A percentile compares a stretch with the other conserved stretches of the same genome.
Evolutionary conservation across 192 early-diverging fungal genomes (phyloP).

Genomic region (Physocladia obscura): DNA sequence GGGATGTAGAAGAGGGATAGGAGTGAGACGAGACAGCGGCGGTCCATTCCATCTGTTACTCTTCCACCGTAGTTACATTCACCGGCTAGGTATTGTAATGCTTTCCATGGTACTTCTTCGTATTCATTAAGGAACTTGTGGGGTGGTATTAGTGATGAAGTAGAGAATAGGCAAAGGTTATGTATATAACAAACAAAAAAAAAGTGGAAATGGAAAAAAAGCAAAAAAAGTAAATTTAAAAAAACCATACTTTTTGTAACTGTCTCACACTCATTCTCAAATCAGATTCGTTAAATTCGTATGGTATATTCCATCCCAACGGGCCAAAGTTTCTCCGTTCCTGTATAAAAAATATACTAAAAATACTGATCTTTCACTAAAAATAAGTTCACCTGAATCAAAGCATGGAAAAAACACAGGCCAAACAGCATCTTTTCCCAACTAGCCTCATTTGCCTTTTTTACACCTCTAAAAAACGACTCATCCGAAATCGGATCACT

Average conservation of each 20-base stretch:
- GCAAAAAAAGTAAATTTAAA: neutral
- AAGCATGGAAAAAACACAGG: constrained; percentile 62
- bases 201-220: neutral
- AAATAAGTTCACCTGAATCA: constrained; percentile 45
- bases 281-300: constrained; percentile 67
- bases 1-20: constrained; percentile 53
- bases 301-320: constrained; percentile 66
- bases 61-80: constrained; percentile 66
- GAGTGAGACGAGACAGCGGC: constrained; percentile 52
- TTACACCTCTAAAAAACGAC: constrained; percentile 53
- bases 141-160: neutral
- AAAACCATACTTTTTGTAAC: constrained; percentile 52
- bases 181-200: neutral
- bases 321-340: constrained; percentile 66
- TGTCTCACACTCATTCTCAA: constrained; percentile 57
- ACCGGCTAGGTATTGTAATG: constrained; percentile 55
- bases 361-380: neutral
- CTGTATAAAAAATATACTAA: neutral
- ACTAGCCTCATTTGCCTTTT: constrained; percentile 42
- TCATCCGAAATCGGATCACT: constrained; percentile 60
- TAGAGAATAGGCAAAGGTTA: neutral
- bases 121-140: constrained; percentile 66
- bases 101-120: constrained; percentile 60
- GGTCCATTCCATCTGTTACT: constrained; percentile 59
- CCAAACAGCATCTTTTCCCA: constrained; percentile 64